Percentiles rank a stretch among this genome's conserved stretches.
phyloP scores from a whole-genome alignment of 306 rosid species.

The Parietaria judaica region DNA sequence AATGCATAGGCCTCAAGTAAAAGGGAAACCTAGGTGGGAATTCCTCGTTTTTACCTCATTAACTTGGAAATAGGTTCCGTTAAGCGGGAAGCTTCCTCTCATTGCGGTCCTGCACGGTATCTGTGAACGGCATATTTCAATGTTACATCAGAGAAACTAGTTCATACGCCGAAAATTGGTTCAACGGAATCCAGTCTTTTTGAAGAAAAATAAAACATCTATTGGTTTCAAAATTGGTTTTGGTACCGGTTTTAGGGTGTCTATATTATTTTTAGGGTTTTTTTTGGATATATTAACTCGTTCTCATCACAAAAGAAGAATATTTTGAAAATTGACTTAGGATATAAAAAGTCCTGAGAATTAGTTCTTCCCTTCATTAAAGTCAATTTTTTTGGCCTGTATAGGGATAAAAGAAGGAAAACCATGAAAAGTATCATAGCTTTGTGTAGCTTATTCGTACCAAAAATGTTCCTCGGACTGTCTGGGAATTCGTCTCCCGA shows the following conservation, averaged over 20 bases:
- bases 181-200: too few species aligned
- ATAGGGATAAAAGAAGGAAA: too few species aligned
- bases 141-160: not conserved
- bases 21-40: constrained; percentile 7
- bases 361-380: too few species aligned
- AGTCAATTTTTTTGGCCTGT: too few species aligned
- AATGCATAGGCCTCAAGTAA: constrained; percentile 14
- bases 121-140: constrained; percentile 37
- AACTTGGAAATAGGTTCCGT: constrained; percentile 95
- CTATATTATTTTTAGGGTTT: too few species aligned
- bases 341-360: too few species aligned
- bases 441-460: constrained; percentile 36
- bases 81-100: constrained; percentile 92
- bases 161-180: too few species aligned
- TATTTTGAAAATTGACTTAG: too few species aligned
- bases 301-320: too few species aligned
- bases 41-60: constrained; percentile 55
- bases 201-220: too few species aligned
- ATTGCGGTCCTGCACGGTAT: constrained; percentile 94
- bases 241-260: too few species aligned
- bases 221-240: not conserved
- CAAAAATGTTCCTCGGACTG: constrained; percentile 81
- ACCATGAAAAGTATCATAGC: not conserved
- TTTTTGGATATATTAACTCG: too few species aligned
- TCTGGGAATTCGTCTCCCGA: constrained; percentile 70